Percentiles rank a stretch among this genome's conserved stretches.
Evolutionary conservation across 2,329 filamentous ascomycete species (phyloP).

Genomic region (Nemania sp.): DNA sequence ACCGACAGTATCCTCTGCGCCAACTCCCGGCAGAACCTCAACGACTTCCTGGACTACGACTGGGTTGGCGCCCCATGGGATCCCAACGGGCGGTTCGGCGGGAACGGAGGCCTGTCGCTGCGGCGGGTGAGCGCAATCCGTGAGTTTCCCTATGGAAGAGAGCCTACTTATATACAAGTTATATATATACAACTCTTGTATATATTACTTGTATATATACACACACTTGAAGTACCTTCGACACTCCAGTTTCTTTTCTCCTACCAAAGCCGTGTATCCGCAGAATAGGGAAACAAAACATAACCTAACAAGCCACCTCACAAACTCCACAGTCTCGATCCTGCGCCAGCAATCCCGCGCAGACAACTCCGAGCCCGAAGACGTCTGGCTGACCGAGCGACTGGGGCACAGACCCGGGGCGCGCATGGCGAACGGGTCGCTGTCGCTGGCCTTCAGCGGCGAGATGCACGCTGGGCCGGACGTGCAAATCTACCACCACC

Average conservation of each 20-base stretch:
- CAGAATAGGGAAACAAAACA: background rate
- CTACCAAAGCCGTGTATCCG: background rate
- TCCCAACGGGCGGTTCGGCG: conserved; percentile 47
- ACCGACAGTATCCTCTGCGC: conserved; percentile 60
- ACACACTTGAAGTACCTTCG: too few relatives aligned
- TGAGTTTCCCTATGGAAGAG: conserved; percentile 2
- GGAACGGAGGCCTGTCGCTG: conserved; percentile 57
- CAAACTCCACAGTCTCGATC: conserved; percentile 48
- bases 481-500: conserved; percentile 29
- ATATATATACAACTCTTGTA: background rate
- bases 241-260: too few relatives aligned
- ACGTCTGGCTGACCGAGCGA: conserved; percentile 59
- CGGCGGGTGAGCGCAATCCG: conserved; percentile 55
- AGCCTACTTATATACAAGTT: background rate
- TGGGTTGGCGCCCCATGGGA: conserved; percentile 59
- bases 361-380: conserved; percentile 53
- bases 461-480: conserved; percentile 49
- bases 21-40: conserved; percentile 50
- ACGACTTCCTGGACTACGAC: conserved; percentile 56
- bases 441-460: conserved; percentile 53
- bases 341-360: conserved; percentile 51
- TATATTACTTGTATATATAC: background rate
- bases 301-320: too few relatives aligned
- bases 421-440: conserved; percentile 55
- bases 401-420: conserved; percentile 53